Base-by-base conservation (phyloP, 192 early-diverging fungal genomes). In the Coemansia sp. region DNA sequence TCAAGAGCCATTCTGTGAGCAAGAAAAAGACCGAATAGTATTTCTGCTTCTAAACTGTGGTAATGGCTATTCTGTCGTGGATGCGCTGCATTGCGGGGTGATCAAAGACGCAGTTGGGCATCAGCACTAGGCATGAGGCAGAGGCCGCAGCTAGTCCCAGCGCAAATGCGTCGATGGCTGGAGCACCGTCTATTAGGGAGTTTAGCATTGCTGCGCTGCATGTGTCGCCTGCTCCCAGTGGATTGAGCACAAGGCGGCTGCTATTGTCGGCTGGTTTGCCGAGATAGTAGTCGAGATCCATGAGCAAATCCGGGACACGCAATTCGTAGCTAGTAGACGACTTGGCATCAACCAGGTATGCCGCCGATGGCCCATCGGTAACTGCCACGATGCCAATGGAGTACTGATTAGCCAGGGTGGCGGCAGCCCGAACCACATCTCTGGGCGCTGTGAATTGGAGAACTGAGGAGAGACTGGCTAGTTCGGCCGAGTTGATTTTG, bases 181-280 rank as follows among this genome's bases (percentile, higher is more conserved):
- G n/a, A 23, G 23, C 39, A 14, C 58, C 64, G 21, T 74, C 68
- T 3, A 79, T 12, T 14, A 70, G 18, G 3, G 42, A 35, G 64
- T 68, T 75, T n/a, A 81, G 50, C 69, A 75, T 72, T 2, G 75
- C 70, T 0, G 72, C 72, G 53, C 73, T 81, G 28, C 70, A 68
- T 3, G 76, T 77, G 41, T 77, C 76, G 34, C 76, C 76, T 8
- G 76, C 77, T 23, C 77, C 77, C 41, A 79, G 53, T 6, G 77
- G 77, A 59, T 79, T 79, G 16, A 79, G 68, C 18, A 68, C 23
- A 42, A 65, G 53, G 0, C 48, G 31, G 13, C 39, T 47, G 5
- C 10, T n/a, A 0, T 12, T 37, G 4, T 20, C 28, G 0, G 50
- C 10, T 2, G 18, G 13, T 2, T 26, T 21, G 33, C 43, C 74